phyloP scores from a whole-genome alignment of 208 protist species.

The Acanthamoeba triangularis region DNA sequence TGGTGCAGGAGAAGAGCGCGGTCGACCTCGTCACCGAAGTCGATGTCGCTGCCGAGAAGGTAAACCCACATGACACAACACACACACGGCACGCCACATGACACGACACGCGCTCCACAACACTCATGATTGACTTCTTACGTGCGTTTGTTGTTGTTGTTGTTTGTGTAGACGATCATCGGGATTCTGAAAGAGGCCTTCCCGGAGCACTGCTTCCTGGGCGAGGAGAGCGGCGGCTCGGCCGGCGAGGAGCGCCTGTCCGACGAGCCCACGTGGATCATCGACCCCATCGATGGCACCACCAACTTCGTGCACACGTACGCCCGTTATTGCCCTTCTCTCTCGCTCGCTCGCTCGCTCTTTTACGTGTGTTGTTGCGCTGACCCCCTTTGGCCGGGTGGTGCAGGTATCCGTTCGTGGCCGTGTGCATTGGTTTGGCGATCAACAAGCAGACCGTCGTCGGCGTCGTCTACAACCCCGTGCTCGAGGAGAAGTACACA shows the following conservation, averaged over 20 bases:
- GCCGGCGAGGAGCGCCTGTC: slow-evolving; percentile 75
- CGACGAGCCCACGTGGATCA: slow-evolving; percentile 82
- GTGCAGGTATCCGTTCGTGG: slow-evolving; percentile 81
- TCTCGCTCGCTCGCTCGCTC: too few relatives aligned
- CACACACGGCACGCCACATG: background rate
- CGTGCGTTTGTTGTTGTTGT: too few relatives aligned
- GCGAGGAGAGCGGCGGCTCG: slow-evolving; percentile 82
- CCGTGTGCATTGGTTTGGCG: slow-evolving; percentile 82
- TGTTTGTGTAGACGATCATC: slow-evolving; percentile 75
- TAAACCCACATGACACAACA: background rate
- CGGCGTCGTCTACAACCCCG: slow-evolving; percentile 83
- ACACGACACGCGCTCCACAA: too few relatives aligned
- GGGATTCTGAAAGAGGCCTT: slow-evolving; percentile 32
- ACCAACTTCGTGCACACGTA: slow-evolving; percentile 86
- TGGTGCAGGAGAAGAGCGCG: slow-evolving; percentile 65
- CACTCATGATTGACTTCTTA: too few relatives aligned
- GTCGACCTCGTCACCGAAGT: slow-evolving; percentile 85
- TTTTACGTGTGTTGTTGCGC: too few relatives aligned
- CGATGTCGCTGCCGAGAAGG: slow-evolving; percentile 78
- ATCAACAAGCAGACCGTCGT: slow-evolving; percentile 77
- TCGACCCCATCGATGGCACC: slow-evolving; percentile 86
- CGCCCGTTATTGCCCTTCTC: background rate
- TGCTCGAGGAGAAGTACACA: slow-evolving; percentile 79
- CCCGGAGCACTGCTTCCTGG: slow-evolving; percentile 78
- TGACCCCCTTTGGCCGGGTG: background rate